Evolutionary conservation across 805 yeast genomes (phyloP), one percentile per base, ranked within the genome.

Genomic region (Tetrapisispora phaffii): DNA sequence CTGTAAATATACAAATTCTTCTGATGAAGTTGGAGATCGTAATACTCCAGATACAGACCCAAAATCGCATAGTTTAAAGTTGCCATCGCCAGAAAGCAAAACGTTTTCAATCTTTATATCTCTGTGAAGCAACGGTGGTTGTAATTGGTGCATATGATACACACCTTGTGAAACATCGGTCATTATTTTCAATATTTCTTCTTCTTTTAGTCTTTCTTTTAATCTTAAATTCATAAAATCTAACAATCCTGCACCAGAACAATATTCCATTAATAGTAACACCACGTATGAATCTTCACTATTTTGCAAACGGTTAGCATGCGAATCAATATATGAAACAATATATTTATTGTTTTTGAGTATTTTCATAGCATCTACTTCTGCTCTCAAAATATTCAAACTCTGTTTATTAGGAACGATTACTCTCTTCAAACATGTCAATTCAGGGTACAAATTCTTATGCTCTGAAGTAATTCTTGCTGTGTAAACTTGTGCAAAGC

Each of bases 301-400:
- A n/a, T 56, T 47, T 21, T 66, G 47, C 63, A 82, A 67, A 54
- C 94, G 73, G 12, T 94, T 79, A 7, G 98, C 98, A 67, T 93
- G 96, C 2, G 96, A 86, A 63, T 93, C 98, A 43, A 88, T 85
- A 62, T 93, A 93, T 2, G 86, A 80, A 1, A 93, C 98, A 49
- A 93, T 79, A 59, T 82, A 80, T 39, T 75, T 74, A 51, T 84
- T 76, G 8, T 95, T 95, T 49, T 80, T 71, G 29, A 93, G 70
- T 23, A 95, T 72, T 65, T 86, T 85, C 97, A 93, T 90, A 12
- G 97, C 95, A 60, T 93, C 97, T 15, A 93, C 98, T 63, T 93
- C 99, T 34, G 94, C 96, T 50, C 97, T 71, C 42, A 93, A 70
- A 21, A 82, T 75, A 55, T 85, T 86, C 60, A 93, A 72, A 43